Conservation (phyloP, 352 stramenopile genomes). For the Pythium aphanidermatum region DNA sequence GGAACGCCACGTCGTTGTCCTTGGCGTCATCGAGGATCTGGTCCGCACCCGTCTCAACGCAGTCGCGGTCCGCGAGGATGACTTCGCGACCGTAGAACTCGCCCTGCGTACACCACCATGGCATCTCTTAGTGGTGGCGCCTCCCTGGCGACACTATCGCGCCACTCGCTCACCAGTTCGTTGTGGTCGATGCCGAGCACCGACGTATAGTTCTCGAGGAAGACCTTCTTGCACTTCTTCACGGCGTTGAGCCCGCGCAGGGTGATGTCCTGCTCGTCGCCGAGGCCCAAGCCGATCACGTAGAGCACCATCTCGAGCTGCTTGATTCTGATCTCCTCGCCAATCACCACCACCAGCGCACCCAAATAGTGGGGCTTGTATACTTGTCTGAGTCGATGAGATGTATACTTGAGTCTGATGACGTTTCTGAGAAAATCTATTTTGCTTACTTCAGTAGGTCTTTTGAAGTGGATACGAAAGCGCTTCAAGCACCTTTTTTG, state of each 20-base stretch:
- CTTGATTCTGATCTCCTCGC: conserved; percentile 10
- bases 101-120: background rate
- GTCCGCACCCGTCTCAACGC: conserved; percentile 96
- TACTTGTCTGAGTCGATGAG: too few relatives aligned
- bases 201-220: conserved; percentile 98
- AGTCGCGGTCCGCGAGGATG: conserved; percentile 89
- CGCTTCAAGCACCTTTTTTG: too few relatives aligned
- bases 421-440: too few relatives aligned
- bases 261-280: conserved; percentile 98
- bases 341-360: too few relatives aligned
- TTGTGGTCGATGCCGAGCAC: conserved; percentile 89
- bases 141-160: too few relatives aligned
- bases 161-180: conserved; percentile 79
- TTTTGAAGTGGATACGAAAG: too few relatives aligned
- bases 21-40: conserved; percentile 92
- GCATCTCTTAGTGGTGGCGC: too few relatives aligned
- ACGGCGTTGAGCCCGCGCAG: conserved; percentile 95
- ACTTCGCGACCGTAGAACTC: conserved; percentile 92
- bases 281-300: conserved; percentile 96
- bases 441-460: too few relatives aligned
- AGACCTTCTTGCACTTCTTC: conserved; percentile 92
- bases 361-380: too few relatives aligned
- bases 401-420: too few relatives aligned
- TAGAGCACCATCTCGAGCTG: conserved; percentile 85
- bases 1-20: conserved; percentile 92